Percentiles rank a stretch among this genome's conserved stretches.
These are phyloP conservation scores for Chromera velia DNA, from an alignment of 73 alveolate genomes.

Conservation along the genomic window DNA sequence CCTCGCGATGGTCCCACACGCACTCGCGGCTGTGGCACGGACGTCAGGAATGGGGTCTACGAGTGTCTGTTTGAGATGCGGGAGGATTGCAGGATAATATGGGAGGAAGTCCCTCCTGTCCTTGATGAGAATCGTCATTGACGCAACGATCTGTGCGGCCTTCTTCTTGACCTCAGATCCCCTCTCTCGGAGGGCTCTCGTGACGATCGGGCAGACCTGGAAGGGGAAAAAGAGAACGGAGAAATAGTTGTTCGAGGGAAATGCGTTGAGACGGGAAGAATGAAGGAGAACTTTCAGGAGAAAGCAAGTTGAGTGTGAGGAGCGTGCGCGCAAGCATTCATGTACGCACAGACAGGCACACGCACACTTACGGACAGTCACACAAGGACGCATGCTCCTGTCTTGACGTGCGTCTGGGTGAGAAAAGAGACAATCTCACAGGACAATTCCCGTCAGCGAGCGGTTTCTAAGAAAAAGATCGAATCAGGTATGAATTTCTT, in stretches of 20 bases:
- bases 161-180: slow-evolving; percentile 56
- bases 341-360: no score
- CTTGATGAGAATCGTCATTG: slow-evolving; percentile 56
- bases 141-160: slow-evolving; percentile 64
- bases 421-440: neutral
- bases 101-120: slow-evolving; percentile 69
- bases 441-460: neutral
- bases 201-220: slow-evolving; percentile 55
- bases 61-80: slow-evolving; percentile 61
- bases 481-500: neutral
- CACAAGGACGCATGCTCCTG: neutral
- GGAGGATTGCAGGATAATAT: slow-evolving; percentile 53
- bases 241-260: no score
- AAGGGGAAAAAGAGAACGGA: no score
- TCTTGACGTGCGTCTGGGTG: neutral
- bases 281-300: no score
- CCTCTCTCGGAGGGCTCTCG: slow-evolving; percentile 60
- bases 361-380: slow-evolving; percentile 10
- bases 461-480: no score
- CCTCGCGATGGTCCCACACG: slow-evolving; percentile 57
- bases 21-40: slow-evolving; percentile 61
- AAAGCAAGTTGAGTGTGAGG: no score
- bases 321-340: no score
- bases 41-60: slow-evolving; percentile 70
- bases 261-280: no score